Base-by-base conservation (phyloP, 2,329 filamentous ascomycete genomes). In the Malbranchea cinnamomea region DNA sequence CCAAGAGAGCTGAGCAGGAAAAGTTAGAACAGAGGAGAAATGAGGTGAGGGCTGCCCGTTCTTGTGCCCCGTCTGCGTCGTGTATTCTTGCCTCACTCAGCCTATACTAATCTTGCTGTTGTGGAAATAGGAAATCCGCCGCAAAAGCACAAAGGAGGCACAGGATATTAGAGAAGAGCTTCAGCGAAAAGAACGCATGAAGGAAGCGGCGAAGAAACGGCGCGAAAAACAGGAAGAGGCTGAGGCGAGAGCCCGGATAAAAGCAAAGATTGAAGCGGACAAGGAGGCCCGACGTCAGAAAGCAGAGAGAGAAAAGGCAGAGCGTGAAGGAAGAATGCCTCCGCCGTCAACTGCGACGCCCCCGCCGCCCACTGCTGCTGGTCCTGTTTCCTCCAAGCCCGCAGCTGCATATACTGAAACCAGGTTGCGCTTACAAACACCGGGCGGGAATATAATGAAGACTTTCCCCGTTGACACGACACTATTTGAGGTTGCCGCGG, bases 181-280 rank as follows among this genome's bases (percentile, higher is more conserved):
- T 12, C 65, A 75, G 45, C 77, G 76, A 47, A 89, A 92, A 53
- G 81, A 95, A 59, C 82, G 83, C 50, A 71, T 94, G 50, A 93
- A 94, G 56, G 83, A 93, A 44, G 85, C 83, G 0, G 76, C 76
- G 30, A 71, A 74, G 45, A 94, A 94, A 63, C 75, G 77, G 32
- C 71, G 77, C 46, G 89, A 98, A 61, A 94, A 94, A 62, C 61
- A 71, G 23, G 82, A 78, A 10, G 89, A 95, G 31, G 54, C 78
- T 6, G 82, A 83, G 24, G 87, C 83, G 7, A 89, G 87, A 64
- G 81, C 78, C 56, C 73, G 80, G 20, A 87, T 94, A 53, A 78
- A 84, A 58, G 85, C 83, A 33, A 85, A 85, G 66, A 93, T 98
- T 40, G 85, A 89, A 43, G 85, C 80, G 9, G 85, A 95, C 60